phyloP scores from a whole-genome alignment of 768 basidiomycete species.

The Daedaleopsis nitida region DNA sequence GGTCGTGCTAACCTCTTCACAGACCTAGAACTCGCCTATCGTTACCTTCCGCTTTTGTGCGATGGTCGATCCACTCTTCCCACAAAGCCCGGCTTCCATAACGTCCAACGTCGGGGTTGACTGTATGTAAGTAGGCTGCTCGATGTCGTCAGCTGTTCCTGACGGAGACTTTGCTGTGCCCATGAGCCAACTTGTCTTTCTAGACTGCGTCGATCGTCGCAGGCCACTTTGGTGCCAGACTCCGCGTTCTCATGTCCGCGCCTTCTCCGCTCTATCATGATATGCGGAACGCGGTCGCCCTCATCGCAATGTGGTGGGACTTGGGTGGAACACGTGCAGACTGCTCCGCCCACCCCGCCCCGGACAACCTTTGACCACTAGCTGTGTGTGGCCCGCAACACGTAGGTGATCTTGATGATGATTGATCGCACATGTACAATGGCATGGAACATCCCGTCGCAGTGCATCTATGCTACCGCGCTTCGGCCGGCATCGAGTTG shows the following conservation, averaged over 20 bases:
- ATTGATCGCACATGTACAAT: background rate
- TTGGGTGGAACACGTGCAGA: background rate
- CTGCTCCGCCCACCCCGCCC: background rate
- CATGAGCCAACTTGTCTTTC: background rate
- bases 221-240: background rate
- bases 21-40: background rate
- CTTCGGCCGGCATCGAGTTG: background rate
- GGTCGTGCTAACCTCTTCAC: background rate
- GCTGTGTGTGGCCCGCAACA: background rate
- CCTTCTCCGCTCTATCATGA: background rate
- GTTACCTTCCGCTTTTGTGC: background rate
- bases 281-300: background rate
- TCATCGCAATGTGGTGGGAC: background rate
- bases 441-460: slow-evolving; percentile 1
- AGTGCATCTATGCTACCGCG: background rate
- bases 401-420: background rate
- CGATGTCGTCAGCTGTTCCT: background rate
- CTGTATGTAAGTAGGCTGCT: background rate
- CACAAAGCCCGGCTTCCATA: background rate
- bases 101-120: background rate
- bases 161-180: background rate
- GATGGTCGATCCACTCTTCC: background rate
- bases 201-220: background rate
- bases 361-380: background rate
- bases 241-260: background rate